Conservation (phyloP, 176 grass and related monocot genomes). For the Cocos nucifera region DNA sequence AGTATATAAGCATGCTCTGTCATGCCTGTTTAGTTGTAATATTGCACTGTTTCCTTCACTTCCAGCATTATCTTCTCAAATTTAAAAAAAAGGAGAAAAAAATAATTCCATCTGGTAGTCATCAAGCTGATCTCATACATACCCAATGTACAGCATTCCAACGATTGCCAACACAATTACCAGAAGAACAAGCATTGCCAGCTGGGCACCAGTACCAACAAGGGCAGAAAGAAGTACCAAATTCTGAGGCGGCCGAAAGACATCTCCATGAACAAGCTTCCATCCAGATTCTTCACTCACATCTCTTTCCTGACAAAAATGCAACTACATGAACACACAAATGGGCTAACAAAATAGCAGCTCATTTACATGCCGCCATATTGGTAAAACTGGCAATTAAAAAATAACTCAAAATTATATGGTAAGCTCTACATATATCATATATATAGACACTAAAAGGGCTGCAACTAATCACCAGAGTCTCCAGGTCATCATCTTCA, state of each 20-base stretch:
- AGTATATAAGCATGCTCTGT: too few species aligned
- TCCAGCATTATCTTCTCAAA: neutral
- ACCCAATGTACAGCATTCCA: slow-evolving; percentile 2
- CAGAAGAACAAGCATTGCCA: slow-evolving; percentile 4
- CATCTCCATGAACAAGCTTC: slow-evolving; percentile 6
- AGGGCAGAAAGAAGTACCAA: neutral
- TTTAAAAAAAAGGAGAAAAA: slow-evolving; percentile 6
- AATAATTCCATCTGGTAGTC: too few species aligned
- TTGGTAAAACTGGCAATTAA: too few species aligned
- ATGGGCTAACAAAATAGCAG: neutral
- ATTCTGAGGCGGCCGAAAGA: neutral
- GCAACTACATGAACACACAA: neutral
- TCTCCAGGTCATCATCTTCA: slow-evolving; percentile 2
- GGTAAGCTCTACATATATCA: too few species aligned
- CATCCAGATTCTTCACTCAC: slow-evolving; percentile 5
- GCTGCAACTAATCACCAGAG: neutral
- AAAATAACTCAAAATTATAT: too few species aligned
- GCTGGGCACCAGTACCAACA: slow-evolving; percentile 3
- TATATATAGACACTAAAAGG: slow-evolving; percentile 6
- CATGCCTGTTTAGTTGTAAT: too few species aligned
- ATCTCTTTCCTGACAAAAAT: neutral
- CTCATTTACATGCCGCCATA: neutral
- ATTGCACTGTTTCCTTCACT: neutral
- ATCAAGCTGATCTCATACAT: neutral
- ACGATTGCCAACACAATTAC: neutral